Evolutionary conservation across 2,329 filamentous ascomycete species (phyloP).

Genomic region (Penicillium sp.): DNA sequence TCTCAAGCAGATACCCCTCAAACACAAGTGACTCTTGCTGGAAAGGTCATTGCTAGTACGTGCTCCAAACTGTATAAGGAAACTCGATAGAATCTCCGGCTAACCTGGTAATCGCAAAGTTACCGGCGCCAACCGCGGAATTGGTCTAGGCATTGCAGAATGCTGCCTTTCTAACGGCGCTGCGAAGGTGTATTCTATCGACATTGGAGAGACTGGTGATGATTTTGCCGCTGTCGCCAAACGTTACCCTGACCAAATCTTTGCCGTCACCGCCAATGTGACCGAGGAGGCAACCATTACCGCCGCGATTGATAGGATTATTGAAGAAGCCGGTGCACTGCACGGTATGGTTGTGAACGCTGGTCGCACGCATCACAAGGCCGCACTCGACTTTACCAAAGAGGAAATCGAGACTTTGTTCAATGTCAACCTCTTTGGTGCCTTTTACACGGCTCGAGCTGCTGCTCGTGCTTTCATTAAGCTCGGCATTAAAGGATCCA

Average conservation of each 20-base stretch:
- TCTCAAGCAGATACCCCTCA: too few species aligned
- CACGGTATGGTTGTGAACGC: constrained; percentile 57
- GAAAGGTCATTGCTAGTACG: too few species aligned
- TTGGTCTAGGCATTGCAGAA: constrained; percentile 52
- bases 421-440: constrained; percentile 41
- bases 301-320: constrained; percentile 48
- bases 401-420: constrained; percentile 52
- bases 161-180: constrained; percentile 52
- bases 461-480: constrained; percentile 41
- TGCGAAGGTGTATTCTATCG: constrained; percentile 49
- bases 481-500: constrained; percentile 37
- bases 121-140: constrained; percentile 43
- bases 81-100: too few species aligned
- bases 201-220: constrained; percentile 39
- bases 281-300: constrained; percentile 51
- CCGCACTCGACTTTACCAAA: constrained; percentile 53
- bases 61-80: too few species aligned
- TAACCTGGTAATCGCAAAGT: constrained; percentile 22
- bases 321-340: constrained; percentile 47
- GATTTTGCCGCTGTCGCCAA: constrained; percentile 26
- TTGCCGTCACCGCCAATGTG: constrained; percentile 50
- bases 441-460: constrained; percentile 29
- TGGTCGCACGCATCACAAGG: constrained; percentile 55
- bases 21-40: too few species aligned
- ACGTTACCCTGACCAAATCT: constrained; percentile 45